phyloP scores from a whole-genome alignment of 2,329 filamentous ascomycete genomes.

The Metarhizium robertsii region DNA sequence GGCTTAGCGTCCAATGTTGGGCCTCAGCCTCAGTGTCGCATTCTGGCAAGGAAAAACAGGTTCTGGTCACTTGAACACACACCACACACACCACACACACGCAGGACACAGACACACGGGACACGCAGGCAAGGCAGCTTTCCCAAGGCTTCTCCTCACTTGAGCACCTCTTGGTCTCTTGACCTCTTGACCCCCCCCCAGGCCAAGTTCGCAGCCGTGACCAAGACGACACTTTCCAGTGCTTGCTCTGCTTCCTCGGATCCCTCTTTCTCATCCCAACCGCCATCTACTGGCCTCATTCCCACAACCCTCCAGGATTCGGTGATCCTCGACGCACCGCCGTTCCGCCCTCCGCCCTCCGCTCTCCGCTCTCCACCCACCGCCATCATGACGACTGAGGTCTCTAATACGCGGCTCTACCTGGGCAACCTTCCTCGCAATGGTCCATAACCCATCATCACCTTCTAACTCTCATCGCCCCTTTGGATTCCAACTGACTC shows the following conservation, averaged over 20 bases:
- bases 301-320: conserved; percentile 3
- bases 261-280: not conserved
- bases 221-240: not conserved
- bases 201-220: not conserved
- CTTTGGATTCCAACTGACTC: conserved; percentile 32
- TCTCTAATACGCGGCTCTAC: conserved; percentile 91
- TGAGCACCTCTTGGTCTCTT: not conserved
- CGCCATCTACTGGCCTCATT: not conserved
- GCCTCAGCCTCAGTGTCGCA: conserved; percentile 5
- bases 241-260: conserved; percentile 1
- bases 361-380: conserved; percentile 6
- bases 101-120: too few relatives aligned
- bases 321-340: conserved; percentile 1
- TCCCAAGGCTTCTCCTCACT: conserved; percentile 4
- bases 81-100: not conserved
- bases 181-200: not conserved
- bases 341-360: conserved; percentile 13
- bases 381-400: conserved; percentile 63
- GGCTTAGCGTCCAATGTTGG: not conserved
- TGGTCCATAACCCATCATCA: conserved; percentile 47
- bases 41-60: not conserved
- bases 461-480: conserved; percentile 11
- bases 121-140: not conserved
- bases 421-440: conserved; percentile 94
- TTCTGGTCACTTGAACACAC: too few relatives aligned